phyloP scores from a whole-genome alignment of 306 rosid genomes.

The Sophora flavescens region DNA sequence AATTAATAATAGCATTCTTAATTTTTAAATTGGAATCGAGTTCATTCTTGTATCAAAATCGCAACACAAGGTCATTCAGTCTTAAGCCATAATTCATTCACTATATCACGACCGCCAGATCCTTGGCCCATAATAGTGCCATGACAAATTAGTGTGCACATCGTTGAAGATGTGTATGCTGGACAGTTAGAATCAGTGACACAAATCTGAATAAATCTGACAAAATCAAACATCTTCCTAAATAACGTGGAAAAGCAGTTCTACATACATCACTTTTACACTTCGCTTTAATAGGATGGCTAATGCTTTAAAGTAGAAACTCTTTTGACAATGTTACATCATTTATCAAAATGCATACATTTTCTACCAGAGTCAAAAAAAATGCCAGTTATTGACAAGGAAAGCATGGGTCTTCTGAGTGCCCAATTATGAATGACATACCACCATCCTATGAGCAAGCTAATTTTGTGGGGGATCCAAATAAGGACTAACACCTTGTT shows the following conservation, averaged over 20 bases:
- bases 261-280: conserved; percentile 1
- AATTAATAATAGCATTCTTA: conserved; percentile 5
- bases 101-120: neutral
- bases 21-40: neutral
- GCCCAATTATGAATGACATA: no score
- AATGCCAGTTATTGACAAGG: no score
- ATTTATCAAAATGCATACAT: conserved; percentile 12
- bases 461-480: no score
- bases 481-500: no score
- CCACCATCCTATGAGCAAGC: no score
- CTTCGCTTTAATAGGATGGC: neutral
- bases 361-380: conserved; percentile 5
- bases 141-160: conserved; percentile 22
- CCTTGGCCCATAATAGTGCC: neutral
- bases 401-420: no score
- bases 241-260: neutral
- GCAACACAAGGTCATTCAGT: neutral
- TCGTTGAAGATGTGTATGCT: neutral
- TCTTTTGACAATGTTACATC: neutral
- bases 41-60: conserved; percentile 14
- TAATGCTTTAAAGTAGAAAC: neutral
- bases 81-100: conserved; percentile 14
- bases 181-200: neutral
- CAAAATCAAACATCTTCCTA: neutral
- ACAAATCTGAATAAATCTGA: conserved; percentile 9